These are phyloP conservation scores for Sherardia arvensis DNA, from an alignment of 257 asterid species.

Conservation along the genomic window DNA sequence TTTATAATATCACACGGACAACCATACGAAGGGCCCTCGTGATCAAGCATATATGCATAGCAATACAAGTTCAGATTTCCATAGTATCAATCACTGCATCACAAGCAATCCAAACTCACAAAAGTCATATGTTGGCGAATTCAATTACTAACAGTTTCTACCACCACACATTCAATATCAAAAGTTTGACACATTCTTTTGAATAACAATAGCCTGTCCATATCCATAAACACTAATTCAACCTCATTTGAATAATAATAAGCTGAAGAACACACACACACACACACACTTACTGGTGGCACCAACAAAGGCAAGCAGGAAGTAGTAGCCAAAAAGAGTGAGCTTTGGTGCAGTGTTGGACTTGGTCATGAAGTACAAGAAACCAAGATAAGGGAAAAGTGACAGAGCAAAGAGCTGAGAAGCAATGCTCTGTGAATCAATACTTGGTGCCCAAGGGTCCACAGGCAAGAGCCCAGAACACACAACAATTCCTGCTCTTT, in stretches of 20 bases:
- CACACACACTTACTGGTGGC: conserved; percentile 60
- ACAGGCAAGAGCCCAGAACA: conserved; percentile 52
- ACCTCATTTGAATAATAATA: neutral
- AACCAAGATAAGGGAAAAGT: conserved; percentile 74
- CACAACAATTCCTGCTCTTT: conserved; percentile 25
- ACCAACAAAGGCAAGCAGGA: conserved; percentile 84
- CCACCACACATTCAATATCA: neutral
- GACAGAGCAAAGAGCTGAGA: conserved; percentile 86
- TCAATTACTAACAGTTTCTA: neutral
- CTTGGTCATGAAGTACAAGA: conserved; percentile 77
- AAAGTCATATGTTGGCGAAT: neutral
- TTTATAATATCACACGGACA: too few species aligned
- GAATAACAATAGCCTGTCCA: neutral
- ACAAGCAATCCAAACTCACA: neutral
- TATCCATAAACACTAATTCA: neutral
- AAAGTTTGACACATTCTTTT: conserved; percentile 1
- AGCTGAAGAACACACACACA: neutral
- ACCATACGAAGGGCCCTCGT: neutral
- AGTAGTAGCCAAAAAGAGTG: conserved; percentile 92
- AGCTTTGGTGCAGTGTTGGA: conserved; percentile 83
- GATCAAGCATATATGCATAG: neutral
- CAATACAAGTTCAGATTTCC: neutral
- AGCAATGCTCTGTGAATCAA: conserved; percentile 76
- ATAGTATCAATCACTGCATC: neutral
- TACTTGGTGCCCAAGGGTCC: conserved; percentile 91